Evolutionary conservation across 768 basidiomycete species (phyloP).

Genomic region (Calocera cornea): DNA sequence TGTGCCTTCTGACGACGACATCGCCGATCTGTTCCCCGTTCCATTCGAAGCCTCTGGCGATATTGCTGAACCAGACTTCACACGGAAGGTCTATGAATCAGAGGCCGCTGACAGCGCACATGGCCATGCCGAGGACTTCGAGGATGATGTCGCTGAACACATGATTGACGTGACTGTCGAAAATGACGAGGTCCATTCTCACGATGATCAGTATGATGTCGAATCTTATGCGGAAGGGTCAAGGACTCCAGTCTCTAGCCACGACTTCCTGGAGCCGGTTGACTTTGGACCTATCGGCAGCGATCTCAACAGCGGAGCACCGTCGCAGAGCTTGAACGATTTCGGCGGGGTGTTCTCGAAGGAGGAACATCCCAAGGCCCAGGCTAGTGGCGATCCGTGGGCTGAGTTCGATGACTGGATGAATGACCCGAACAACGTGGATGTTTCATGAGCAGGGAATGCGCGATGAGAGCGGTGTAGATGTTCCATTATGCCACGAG

Average conservation of each 20-base stretch:
- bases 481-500: no score
- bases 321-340: background rate
- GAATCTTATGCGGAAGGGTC: background rate
- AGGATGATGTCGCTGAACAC: background rate
- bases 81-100: no score
- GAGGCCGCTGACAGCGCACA: no score
- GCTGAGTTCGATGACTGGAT: slow-evolving; percentile 10
- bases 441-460: no score
- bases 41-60: no score
- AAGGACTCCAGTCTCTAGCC: no score
- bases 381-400: background rate
- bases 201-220: background rate
- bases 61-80: no score
- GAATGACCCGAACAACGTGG: background rate
- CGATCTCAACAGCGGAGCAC: background rate
- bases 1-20: background rate
- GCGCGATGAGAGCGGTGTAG: no score
- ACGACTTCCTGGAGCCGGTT: background rate
- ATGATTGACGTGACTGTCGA: background rate
- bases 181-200: background rate
- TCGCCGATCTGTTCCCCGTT: background rate
- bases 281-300: background rate
- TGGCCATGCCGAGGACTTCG: no score
- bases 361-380: background rate
- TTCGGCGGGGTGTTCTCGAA: background rate